Conservation (phyloP, 2,329 filamentous ascomycete genomes). For the Pseudopyricularia javanii region DNA sequence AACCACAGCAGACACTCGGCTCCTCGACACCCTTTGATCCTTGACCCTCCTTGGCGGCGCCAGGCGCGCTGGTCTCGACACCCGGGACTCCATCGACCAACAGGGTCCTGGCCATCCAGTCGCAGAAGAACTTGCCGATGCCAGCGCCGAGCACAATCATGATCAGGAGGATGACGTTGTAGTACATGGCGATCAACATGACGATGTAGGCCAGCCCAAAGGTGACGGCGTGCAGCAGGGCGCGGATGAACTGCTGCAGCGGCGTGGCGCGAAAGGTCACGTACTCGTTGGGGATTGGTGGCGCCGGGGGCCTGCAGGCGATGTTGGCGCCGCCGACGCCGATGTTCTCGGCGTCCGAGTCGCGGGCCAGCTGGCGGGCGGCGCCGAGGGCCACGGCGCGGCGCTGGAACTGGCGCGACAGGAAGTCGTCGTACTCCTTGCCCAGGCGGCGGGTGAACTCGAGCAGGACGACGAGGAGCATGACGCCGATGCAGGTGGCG, state of each 20-base stretch:
- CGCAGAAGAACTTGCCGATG: slow-evolving; percentile 40
- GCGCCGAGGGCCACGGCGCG: slow-evolving; percentile 13
- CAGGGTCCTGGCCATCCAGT: slow-evolving; percentile 36
- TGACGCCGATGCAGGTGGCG: slow-evolving; percentile 28
- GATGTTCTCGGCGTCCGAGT: neutral
- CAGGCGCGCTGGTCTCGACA: slow-evolving; percentile 4
- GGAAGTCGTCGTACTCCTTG: slow-evolving; percentile 27
- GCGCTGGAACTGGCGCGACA: slow-evolving; percentile 8
- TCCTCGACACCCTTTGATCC: slow-evolving; percentile 26
- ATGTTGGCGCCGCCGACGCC: slow-evolving; percentile 5
- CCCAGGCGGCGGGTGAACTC: slow-evolving; percentile 26
- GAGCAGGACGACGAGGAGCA: slow-evolving; percentile 24
- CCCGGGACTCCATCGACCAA: slow-evolving; percentile 15
- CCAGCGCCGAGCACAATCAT: slow-evolving; percentile 33
- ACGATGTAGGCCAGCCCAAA: slow-evolving; percentile 30
- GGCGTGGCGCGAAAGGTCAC: slow-evolving; percentile 24
- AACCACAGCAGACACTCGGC: slow-evolving; percentile 32
- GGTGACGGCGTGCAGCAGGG: slow-evolving; percentile 23
- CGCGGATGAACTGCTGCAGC: slow-evolving; percentile 25
- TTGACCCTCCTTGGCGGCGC: slow-evolving; percentile 6
- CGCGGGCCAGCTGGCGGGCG: slow-evolving; percentile 11
- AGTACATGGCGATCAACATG: slow-evolving; percentile 33
- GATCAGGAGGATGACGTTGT: slow-evolving; percentile 31
- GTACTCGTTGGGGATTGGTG: slow-evolving; percentile 8
- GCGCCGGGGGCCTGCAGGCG: slow-evolving; percentile 5